phyloP scores from a whole-genome alignment of 805 yeast species.

The Hanseniaspora lachancei region DNA sequence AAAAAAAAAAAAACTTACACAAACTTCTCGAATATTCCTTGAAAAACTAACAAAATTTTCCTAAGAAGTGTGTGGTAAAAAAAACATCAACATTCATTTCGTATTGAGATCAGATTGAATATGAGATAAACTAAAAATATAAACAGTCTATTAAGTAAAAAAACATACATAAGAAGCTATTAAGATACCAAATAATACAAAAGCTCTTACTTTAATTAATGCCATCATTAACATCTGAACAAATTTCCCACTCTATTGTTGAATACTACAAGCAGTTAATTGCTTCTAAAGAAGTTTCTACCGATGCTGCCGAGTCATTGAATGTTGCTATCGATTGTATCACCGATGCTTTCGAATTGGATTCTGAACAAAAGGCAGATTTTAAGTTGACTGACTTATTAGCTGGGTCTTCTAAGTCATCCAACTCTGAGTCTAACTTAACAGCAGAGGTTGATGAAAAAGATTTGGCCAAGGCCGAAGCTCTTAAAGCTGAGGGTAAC shows the following conservation, averaged over 20 bases:
- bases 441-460: conserved; percentile 37
- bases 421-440: conserved; percentile 30
- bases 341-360: conserved; percentile 68
- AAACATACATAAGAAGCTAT: not conserved
- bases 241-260: conserved; percentile 60
- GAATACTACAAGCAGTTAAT: conserved; percentile 53
- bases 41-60: not conserved
- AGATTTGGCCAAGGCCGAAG: conserved; percentile 62
- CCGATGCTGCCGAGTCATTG: conserved; percentile 74
- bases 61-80: no score
- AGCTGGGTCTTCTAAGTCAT: conserved; percentile 23
- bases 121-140: not conserved
- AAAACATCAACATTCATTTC: not conserved
- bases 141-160: not conserved
- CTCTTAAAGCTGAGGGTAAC: conserved; percentile 76
- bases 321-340: conserved; percentile 92
- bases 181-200: not conserved
- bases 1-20: no score
- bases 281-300: conserved; percentile 48
- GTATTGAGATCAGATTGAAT: not conserved
- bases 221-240: conserved; percentile 34
- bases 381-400: conserved; percentile 32
- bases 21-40: not conserved
- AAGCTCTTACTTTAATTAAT: conserved; percentile 19
- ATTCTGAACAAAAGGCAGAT: conserved; percentile 34